Conservation (phyloP, 2,329 filamentous ascomycete species). For the Botrytis fabae region DNA sequence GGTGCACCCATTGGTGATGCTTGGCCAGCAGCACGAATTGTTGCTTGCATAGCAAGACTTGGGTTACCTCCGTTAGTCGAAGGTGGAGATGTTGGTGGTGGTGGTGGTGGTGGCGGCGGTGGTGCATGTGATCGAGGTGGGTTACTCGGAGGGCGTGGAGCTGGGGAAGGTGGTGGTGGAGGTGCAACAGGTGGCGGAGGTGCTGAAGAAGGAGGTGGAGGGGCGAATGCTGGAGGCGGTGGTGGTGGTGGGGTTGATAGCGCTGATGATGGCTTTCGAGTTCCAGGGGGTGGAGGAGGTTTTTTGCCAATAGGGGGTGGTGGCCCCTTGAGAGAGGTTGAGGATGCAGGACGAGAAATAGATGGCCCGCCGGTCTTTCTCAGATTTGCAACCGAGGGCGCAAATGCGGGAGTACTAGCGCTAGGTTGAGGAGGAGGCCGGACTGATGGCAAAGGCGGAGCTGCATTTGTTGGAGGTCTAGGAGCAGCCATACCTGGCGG, state of each 20-base stretch:
- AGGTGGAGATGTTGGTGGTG: conserved; percentile 43
- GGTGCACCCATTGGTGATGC: conserved; percentile 44
- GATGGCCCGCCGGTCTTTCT: conserved; percentile 56
- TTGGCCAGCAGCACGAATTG: conserved; percentile 48
- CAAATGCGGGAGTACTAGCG: conserved; percentile 51
- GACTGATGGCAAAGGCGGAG: conserved; percentile 44
- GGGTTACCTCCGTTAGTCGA: conserved; percentile 37
- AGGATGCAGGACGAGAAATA: conserved; percentile 58
- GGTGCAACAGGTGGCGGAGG: conserved; percentile 41
- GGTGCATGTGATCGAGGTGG: conserved; percentile 39
- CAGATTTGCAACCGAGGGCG: conserved; percentile 59
- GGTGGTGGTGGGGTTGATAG: conserved; percentile 39
- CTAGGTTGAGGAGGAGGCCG: conserved; percentile 49
- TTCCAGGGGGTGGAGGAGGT: conserved; percentile 60
- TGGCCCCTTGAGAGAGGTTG: conserved; percentile 64
- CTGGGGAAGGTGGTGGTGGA: conserved; percentile 42
- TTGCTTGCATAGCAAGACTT: conserved; percentile 48
- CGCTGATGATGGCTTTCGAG: conserved; percentile 56
- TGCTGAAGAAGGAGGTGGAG: conserved; percentile 39
- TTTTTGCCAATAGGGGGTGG: conserved; percentile 80
- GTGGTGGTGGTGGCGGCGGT: conserved; percentile 36
- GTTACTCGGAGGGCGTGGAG: conserved; percentile 41
- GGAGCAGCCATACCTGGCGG: conserved; percentile 56
- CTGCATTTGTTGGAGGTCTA: conserved; percentile 59
- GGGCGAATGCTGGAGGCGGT: conserved; percentile 39